Base-by-base conservation (phyloP, 495 filamentous ascomycete genomes). In the Neurospora intermedia region DNA sequence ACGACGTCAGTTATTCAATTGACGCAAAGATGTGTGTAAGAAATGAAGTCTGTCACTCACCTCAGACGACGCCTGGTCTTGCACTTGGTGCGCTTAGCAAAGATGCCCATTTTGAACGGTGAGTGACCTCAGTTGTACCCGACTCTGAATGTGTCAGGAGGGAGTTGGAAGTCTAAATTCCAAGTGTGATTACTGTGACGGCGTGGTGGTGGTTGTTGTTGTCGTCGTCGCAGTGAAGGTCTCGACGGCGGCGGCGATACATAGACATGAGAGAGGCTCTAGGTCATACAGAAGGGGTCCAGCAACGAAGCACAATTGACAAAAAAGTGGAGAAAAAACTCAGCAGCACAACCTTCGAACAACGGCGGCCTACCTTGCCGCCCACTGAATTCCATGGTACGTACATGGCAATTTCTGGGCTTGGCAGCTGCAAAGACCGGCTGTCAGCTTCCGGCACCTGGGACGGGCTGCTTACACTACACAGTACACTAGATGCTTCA, bases 61-160 rank as follows among this genome's bases (percentile, higher is more conserved):
- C 87, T 85, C 41, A 83, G 83, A 71, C 84, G 81, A 27, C 89
- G 82, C 73, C 89, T 78, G n/a, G 89, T 91, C 82, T 91, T 91
- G 72, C 85, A 87, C 70, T 83, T 78, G 8, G 87, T 87, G 38
- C 85, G 84, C 76, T 88, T 88, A 71, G 87, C 85, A 38, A 78
- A 78, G 46, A 87, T 79, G 23, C 85, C 87, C 87, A 88, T 88
- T 43, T n/a, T 80, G 45, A 73, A 27, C 72, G 48, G 2, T 70
- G 69, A 18, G 27, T 18, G 54, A 35, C 27, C 7, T 66, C 54
- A 15, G 27, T 16, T 66, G 15, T 35, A 18, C 54, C 54, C 54
- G 54, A 35, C 54, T 31, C 6, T 18, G 35, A 35, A 18, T 4
- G 2, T 15, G 54, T 62, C 27, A 35, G 27, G 54, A 7, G 18